Evolutionary conservation across 345 rosid genomes (phyloP), one percentile per base, ranked within the genome.

Genomic region (Syzygium aqueum): DNA sequence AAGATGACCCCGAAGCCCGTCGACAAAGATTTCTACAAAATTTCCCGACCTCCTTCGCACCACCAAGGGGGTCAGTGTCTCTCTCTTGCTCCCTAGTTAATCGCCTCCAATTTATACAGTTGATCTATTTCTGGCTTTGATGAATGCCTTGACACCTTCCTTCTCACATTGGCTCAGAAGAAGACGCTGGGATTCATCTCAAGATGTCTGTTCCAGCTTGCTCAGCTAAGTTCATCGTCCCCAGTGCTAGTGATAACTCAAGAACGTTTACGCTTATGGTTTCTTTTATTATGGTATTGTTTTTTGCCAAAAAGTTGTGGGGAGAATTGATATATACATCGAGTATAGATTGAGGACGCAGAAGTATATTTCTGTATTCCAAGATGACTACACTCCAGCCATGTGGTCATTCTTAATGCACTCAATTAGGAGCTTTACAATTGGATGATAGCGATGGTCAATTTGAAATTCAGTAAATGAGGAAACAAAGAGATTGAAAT

Each of bases 11-110:
- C 96, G 3, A 96, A 96, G 88, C 91, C 99, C 11, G 95, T 96
- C 23, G 99, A 96, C 51, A 98, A 96, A 88, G 99, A 96, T 89
- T 98, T 96, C 88, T 96, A 96, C 93, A 95, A 95, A 92, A 95
- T 96, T 30, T 96, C 98, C 23, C 96, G 96, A 96, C 87, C 93
- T 96, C 77, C 94, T 95, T 54, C 91, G 88, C 87, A 91, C 95
- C 77, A 88, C 94, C 90, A 92, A 92, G n/a, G 89, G 93, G 91
- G 98, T 95, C 0, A 67, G 46, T 67, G 43, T 65, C 78, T 67
- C 40, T 2, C 78, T 8, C 43, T 33, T 3, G 37, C 37, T 33
- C 37, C 37, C 37, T 33, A 33, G 37, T 33, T 33, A 33, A 33
- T 33, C 37, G 37, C 37, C 37, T 33, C 37, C 37, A 33, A 33